phyloP scores from a whole-genome alignment of 176 grass and related monocot species.

The Zea mays region DNA sequence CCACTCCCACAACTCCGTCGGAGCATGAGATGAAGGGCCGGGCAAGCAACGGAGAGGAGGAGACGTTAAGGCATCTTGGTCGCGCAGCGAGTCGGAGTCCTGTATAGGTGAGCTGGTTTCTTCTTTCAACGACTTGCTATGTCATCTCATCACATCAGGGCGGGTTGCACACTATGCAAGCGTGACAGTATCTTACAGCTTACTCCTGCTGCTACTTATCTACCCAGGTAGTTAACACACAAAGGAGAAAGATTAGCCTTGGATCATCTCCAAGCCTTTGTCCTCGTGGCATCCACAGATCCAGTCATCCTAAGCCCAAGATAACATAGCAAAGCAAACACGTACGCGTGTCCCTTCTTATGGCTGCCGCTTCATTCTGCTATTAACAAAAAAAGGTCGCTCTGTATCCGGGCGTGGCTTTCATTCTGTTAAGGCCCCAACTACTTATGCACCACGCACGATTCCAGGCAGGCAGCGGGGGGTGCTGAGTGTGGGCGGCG shows the following conservation, averaged over 20 bases:
- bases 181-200: slow-evolving; percentile 27
- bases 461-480: slow-evolving; percentile 7
- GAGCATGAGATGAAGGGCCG: slow-evolving; percentile 4
- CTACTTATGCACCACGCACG: slow-evolving; percentile 44
- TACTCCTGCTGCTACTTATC: slow-evolving; percentile 6
- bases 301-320: background rate
- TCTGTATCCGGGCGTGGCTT: background rate
- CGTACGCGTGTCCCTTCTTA: background rate
- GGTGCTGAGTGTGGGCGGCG: slow-evolving; percentile 15
- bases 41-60: background rate
- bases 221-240: slow-evolving; percentile 38
- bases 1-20: background rate
- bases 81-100: background rate
- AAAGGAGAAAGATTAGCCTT: slow-evolving; percentile 2
- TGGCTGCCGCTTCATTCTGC: background rate
- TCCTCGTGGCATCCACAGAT: slow-evolving; percentile 32
- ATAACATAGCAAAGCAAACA: background rate
- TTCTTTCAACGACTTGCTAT: slow-evolving; percentile 6
- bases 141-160: slow-evolving; percentile 16
- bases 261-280: slow-evolving; percentile 35
- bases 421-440: background rate
- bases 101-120: background rate
- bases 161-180: background rate
- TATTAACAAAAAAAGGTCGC: background rate
- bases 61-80: slow-evolving; percentile 19